A percentile compares a stretch with the other conserved stretches of the same genome.
Conservation (phyloP, 179 eudicot genomes). For the Beta corolliflora region DNA sequence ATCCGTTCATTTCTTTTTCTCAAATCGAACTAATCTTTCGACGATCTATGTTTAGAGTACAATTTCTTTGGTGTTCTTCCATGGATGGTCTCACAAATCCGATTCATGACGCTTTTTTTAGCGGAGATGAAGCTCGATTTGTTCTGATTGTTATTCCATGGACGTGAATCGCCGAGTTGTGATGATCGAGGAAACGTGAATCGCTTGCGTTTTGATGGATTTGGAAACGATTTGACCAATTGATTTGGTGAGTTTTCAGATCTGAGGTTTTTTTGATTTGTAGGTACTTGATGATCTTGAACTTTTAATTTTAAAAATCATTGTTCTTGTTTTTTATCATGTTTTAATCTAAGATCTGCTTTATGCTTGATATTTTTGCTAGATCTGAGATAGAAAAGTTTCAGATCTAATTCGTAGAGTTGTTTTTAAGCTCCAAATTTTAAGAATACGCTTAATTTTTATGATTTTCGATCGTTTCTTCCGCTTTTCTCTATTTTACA, state of each 20-base stretch:
- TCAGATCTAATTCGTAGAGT: too few species aligned
- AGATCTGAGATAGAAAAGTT: too few species aligned
- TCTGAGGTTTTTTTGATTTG: background rate
- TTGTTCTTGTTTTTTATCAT: background rate
- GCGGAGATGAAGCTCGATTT: background rate
- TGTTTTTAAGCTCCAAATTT: too few species aligned
- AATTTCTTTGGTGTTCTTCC: background rate
- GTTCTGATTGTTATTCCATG: background rate
- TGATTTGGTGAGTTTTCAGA: background rate
- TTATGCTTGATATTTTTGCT: too few species aligned
- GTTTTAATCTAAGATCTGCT: too few species aligned
- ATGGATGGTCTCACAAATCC: background rate
- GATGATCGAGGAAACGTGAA: background rate
- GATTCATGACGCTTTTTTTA: background rate
- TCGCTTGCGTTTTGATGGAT: background rate
- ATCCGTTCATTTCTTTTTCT: background rate
- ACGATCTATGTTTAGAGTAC: slow-evolving; percentile 16
- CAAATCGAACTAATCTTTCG: background rate
- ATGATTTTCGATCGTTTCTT: too few species aligned
- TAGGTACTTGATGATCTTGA: background rate
- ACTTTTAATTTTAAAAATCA: background rate
- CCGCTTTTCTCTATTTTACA: too few species aligned
- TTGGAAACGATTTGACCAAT: too few species aligned
- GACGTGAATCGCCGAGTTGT: background rate
- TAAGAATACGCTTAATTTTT: too few species aligned